Evolutionary conservation across 768 basidiomycete genomes (phyloP).

Genomic region (Panellus pusillus): DNA sequence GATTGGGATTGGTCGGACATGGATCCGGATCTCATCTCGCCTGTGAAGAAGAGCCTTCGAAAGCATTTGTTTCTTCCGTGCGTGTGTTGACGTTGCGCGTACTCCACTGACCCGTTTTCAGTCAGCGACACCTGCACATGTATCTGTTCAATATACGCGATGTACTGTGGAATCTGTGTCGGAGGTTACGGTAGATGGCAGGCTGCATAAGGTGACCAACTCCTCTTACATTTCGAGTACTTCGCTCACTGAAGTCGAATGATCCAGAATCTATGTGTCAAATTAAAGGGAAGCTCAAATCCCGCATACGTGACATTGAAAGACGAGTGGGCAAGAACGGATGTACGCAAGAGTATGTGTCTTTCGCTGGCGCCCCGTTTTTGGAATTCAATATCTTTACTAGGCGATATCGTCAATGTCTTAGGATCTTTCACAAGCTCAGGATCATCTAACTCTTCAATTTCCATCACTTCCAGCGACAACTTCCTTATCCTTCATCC

Average conservation of each 20-base stretch:
- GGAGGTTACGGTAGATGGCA: constrained; percentile 30
- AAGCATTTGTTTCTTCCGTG: background rate
- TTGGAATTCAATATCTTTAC: background rate
- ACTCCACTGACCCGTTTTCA: background rate
- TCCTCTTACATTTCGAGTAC: background rate
- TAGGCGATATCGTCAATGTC: constrained; percentile 82
- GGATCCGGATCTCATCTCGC: constrained; percentile 49
- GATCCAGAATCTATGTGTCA: constrained; percentile 32
- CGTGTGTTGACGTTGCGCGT: background rate
- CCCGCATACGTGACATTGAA: constrained; percentile 55
- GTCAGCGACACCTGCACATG: constrained; percentile 17
- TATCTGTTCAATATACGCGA: constrained; percentile 45
- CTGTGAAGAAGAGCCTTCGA: constrained; percentile 44
- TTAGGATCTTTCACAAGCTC: constrained; percentile 49
- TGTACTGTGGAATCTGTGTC: constrained; percentile 54
- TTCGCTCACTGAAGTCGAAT: background rate
- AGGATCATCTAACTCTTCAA: constrained; percentile 35
- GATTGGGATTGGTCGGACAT: constrained; percentile 70
- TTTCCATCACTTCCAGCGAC: constrained; percentile 59
- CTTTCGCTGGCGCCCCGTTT: background rate
- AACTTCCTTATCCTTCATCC: constrained; percentile 88
- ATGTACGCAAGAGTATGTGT: constrained; percentile 56
- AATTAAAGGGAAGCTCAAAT: constrained; percentile 50
- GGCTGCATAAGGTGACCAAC: constrained; percentile 44
- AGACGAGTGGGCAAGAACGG: constrained; percentile 77